Conservation (phyloP, 2,329 filamentous ascomycete species). For the Macrophomina tecta region DNA sequence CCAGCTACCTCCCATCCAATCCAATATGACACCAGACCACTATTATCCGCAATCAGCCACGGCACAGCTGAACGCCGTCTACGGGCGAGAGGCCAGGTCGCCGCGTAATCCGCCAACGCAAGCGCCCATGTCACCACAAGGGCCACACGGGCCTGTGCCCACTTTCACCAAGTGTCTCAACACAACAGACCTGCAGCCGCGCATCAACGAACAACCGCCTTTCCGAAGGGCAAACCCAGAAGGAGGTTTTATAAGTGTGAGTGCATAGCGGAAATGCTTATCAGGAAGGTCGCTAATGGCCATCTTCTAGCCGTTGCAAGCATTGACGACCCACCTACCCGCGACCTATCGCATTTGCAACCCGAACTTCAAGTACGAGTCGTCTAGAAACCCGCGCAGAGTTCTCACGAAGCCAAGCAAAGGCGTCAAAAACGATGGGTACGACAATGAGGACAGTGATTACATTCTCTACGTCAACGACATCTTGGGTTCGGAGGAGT, state of each 20-base stretch:
- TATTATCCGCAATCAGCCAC: slow-evolving; percentile 75
- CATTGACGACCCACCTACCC: slow-evolving; percentile 88
- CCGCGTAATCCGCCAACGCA: slow-evolving; percentile 58
- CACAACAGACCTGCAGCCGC: slow-evolving; percentile 76
- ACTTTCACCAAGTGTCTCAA: slow-evolving; percentile 83
- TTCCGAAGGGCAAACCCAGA: slow-evolving; percentile 95
- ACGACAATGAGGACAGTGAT: slow-evolving; percentile 98
- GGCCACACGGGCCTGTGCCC: slow-evolving; percentile 73
- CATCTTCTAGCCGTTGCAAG: slow-evolving; percentile 80
- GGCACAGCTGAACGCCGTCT: slow-evolving; percentile 72
- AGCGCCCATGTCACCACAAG: slow-evolving; percentile 53
- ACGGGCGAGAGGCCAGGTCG: slow-evolving; percentile 59
- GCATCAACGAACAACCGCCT: slow-evolving; percentile 83
- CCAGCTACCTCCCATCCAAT: slow-evolving; percentile 76
- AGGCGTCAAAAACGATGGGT: slow-evolving; percentile 97
- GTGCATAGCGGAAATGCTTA: slow-evolving; percentile 41
- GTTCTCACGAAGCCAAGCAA: slow-evolving; percentile 99
- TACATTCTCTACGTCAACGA: slow-evolving; percentile 99
- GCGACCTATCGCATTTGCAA: slow-evolving; percentile 99
- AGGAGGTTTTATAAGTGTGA: slow-evolving; percentile 95
- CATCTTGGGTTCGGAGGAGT: slow-evolving; percentile 95
- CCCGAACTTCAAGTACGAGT: slow-evolving; percentile 97
- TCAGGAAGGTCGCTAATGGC: slow-evolving; percentile 30
- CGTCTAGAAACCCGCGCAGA: slow-evolving; percentile 90
- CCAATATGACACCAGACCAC: slow-evolving; percentile 71